phyloP scores from a whole-genome alignment of 1,284 basidiomycete genomes.

The Ustilago sp. region DNA sequence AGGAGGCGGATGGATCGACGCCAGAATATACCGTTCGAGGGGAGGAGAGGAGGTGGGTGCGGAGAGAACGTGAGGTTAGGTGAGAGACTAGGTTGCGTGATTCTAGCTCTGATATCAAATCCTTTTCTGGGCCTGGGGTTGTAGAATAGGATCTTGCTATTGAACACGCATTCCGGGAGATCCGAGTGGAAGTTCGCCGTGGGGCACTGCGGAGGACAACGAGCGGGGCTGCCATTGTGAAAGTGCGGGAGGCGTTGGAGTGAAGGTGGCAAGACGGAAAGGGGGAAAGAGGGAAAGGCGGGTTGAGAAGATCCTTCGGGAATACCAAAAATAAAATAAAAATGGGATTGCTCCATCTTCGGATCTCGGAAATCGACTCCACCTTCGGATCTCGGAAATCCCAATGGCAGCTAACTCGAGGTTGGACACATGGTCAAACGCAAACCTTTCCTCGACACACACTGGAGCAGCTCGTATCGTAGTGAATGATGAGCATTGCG shows the following conservation, averaged over 20 bases:
- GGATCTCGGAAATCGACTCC: neutral
- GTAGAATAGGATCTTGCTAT: neutral
- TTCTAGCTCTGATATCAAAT: conserved; percentile 43
- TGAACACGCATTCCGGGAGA: too few species aligned
- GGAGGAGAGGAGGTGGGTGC: conserved; percentile 17
- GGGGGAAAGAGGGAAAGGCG: neutral
- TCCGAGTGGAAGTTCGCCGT: neutral
- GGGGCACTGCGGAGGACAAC: neutral
- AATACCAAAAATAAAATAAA: conserved; percentile 6
- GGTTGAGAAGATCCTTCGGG: neutral
- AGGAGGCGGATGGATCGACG: conserved; percentile 89
- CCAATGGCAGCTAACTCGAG: too few species aligned
- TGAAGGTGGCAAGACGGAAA: neutral
- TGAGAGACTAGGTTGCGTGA: conserved; percentile 47
- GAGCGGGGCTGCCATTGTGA: neutral
- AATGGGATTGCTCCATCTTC: conserved; percentile 16
- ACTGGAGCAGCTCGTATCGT: too few species aligned
- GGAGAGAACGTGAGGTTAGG: conserved; percentile 50
- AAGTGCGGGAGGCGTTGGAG: neutral
- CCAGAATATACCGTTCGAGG: conserved; percentile 81
- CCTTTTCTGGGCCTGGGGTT: neutral
- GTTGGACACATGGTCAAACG: too few species aligned
- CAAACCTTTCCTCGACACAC: too few species aligned
- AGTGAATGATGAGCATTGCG: too few species aligned
- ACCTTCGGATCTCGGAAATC: neutral